Base-by-base conservation (phyloP, 768 basidiomycete species). In the Rossbeevera mucosa region DNA sequence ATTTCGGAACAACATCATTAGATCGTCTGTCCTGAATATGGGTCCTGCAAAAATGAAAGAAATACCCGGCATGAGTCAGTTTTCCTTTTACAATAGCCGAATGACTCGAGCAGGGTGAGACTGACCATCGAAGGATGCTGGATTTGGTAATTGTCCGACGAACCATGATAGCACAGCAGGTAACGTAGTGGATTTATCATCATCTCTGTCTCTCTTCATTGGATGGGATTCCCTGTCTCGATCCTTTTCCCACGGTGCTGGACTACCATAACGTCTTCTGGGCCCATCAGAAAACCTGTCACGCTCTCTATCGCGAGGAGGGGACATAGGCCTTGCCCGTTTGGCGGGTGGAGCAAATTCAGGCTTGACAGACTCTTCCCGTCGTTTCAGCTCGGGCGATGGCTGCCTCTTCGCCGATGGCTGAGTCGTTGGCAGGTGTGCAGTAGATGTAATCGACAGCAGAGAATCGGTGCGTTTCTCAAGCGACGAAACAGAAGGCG, bases 1-100 rank as follows among this genome's bases (percentile, higher is more conserved):
- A 61, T 82, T 88, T 30, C 83, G 78, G 68, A 96, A 86, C 26
- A 92, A 64, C 55, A 86, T 85, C 83, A 97, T 86, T 33, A 95
- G 73, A 67, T 95, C 93, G 26, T 96, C 94, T 1, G 88, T 86
- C 51, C 90, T 78, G 72, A 95, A 95, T 33, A 91, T 80, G 8
- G 94, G 94, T 4, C 93, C 93, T 94, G 59, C 20, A 47, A 54
- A 49, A 28, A 50, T 30, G 22, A 57, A 50, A 26, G 33, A 44
- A 54, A 31, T 33, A 38, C 14, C 13, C 44, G 26, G 4, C 11
- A 50, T 43, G 53, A 54, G 52, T 58, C 52, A 59, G 25, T 20
- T 47, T 59, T 50, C 52, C 29, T 53, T 38, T 48, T 52, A 5
- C 51, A 18, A 45, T 45, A 50, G 41, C 57, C 53, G 53, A 65